Conservation (phyloP, 1,284 basidiomycete species). For the Neonothopanus nambi region DNA sequence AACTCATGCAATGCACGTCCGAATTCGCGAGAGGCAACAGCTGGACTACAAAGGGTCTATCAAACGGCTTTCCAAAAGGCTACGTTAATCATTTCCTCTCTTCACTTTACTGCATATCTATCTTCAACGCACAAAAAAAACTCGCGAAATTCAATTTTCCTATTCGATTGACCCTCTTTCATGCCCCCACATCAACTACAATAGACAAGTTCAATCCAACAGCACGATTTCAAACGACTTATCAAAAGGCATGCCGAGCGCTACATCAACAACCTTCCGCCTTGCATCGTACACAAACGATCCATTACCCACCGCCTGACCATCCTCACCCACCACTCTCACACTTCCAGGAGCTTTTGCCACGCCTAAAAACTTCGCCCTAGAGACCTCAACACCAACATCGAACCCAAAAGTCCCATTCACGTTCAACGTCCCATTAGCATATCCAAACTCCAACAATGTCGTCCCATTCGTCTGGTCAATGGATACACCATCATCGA, state of each 20-base stretch:
- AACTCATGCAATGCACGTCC: no score
- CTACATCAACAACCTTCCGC: constrained; percentile 43
- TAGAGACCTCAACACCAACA: constrained; percentile 42
- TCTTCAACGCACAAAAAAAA: no score
- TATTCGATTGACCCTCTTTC: no score
- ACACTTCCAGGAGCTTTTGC: constrained; percentile 34
- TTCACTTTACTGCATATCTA: no score
- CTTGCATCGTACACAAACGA: constrained; percentile 10
- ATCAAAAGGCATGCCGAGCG: constrained; percentile 37
- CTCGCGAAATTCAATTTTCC: no score
- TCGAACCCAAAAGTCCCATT: constrained; percentile 51
- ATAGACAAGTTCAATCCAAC: neutral
- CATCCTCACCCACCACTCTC: constrained; percentile 31
- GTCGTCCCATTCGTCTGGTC: constrained; percentile 41
- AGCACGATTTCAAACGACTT: constrained; percentile 32
- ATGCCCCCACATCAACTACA: no score
- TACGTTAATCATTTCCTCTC: no score
- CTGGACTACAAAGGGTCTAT: no score
- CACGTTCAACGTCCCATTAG: constrained; percentile 42
- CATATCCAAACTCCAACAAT: constrained; percentile 43
- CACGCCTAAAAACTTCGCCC: constrained; percentile 48
- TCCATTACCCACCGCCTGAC: neutral
- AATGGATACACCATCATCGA: constrained; percentile 66
- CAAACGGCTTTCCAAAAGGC: no score
- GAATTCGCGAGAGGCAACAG: no score